A percentile compares a stretch with the other conserved stretches of the same genome.
These are phyloP conservation scores for Meripilus lineatus DNA, from an alignment of 1,284 basidiomycete genomes.

Conservation along the genomic window DNA sequence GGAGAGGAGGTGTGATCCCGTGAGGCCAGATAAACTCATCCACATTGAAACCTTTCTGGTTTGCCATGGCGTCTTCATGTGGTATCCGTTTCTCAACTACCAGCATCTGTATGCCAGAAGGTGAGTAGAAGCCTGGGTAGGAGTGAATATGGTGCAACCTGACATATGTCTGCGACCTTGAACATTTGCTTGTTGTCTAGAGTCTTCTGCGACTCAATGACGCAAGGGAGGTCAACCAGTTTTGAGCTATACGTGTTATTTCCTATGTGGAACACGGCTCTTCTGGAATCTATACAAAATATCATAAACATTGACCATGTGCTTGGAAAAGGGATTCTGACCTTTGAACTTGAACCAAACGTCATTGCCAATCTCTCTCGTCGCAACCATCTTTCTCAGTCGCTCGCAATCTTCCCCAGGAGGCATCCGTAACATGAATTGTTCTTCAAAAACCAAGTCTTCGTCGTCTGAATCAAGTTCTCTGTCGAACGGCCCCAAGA, in stretches of 20 bases:
- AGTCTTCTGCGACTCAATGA: slow-evolving; percentile 96
- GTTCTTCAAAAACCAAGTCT: slow-evolving; percentile 95
- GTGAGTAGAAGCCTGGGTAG: too few relatives aligned
- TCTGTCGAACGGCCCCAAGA: slow-evolving; percentile 85
- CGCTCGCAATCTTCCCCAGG: slow-evolving; percentile 77
- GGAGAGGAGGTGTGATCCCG: slow-evolving; percentile 91
- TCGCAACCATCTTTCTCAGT: slow-evolving; percentile 75
- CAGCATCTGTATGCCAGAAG: slow-evolving; percentile 67
- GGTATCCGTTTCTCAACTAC: slow-evolving; percentile 78
- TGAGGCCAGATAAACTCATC: slow-evolving; percentile 99
- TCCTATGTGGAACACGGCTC: slow-evolving; percentile 88
- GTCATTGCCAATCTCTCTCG: slow-evolving; percentile 77
- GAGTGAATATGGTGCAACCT: slow-evolving; percentile 52
- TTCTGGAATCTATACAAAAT: slow-evolving; percentile 68
- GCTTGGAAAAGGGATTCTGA: slow-evolving; percentile 25
- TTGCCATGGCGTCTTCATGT: slow-evolving; percentile 56
- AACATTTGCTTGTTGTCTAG: slow-evolving; percentile 96
- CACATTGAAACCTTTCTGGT: slow-evolving; percentile 74
- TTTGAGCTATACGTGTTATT: slow-evolving; percentile 84
- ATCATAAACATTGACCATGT: not conserved
- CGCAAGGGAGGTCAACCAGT: slow-evolving; percentile 92
- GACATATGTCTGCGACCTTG: slow-evolving; percentile 98
- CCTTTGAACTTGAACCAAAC: slow-evolving; percentile 99
- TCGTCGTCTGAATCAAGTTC: slow-evolving; percentile 95
- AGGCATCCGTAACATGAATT: slow-evolving; percentile 92